Base-by-base conservation (phyloP, 2,329 filamentous ascomycete genomes). In the Aspergillus caelatus region DNA sequence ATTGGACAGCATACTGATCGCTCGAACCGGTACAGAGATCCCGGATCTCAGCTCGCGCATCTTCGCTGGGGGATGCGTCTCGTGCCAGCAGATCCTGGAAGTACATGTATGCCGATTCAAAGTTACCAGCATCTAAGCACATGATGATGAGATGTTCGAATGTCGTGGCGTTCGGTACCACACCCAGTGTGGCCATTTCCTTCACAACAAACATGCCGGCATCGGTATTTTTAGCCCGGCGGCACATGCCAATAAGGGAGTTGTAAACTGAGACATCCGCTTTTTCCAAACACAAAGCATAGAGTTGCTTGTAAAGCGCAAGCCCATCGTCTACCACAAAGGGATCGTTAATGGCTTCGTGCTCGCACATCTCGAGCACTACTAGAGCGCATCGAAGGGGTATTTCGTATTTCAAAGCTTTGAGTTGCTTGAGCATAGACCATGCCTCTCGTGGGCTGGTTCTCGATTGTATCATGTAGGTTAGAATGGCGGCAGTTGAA, bases 401-500 rank as follows among this genome's bases (percentile, higher is more conserved):
- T 11, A 90, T 79, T 9, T 74, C 76, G 28, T 82, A 79, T 11
- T 81, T 81, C 30, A 79, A 74, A 9, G 78, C 74, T 53, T 83
- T 82, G 32, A 93, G 79, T 0, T 81, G 74, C 56, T 86, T 81
- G 14, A 96, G 82, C 1, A 84, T 79, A 3, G 75, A 70, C 72
- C 91, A 85, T 3, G 87, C 86, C 45, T 84, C 76, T 19, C 81
- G 74, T 1, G 86, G 78, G 4, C 85, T 80, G 0, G 74, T 71
- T 0, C 82, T 77, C 1, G 82, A 78, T 45, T 80, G 72, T 45
- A 79, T 79, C 48, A 96, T 80, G 62, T 85, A 79, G 4, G 75
- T 72, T 68, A 85, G 88, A 26, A 97, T 80, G 2, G 86, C 78
- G 19, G 89, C 83, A 2, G 91, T 93, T 60, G 86, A 89, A 16